Evolutionary conservation across 2,329 filamentous ascomycete genomes (phyloP), one percentile per base, ranked within the genome.

Genomic region (Paecilomyces fulvus): DNA sequence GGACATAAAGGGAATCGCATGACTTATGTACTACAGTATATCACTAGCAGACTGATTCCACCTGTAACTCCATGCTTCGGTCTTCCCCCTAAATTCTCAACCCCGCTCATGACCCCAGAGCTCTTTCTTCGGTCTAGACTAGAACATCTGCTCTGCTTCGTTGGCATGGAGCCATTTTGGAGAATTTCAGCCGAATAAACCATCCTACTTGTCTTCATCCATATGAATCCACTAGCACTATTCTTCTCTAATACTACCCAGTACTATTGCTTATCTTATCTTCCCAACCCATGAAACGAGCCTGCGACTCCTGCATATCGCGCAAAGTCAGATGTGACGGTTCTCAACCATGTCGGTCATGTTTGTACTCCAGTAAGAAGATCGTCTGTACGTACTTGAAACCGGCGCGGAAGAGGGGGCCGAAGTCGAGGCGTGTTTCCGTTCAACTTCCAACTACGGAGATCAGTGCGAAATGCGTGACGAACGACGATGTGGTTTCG

Each of bases 271-370:
- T 43, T n/a, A 9, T 17, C 9, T 43, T 17, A n/a, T 8, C 37
- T 43, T 46, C 49, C n/a, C 51, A 50, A 54, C 54, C 62, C 37
- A 62, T 62, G 21, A 69, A 68, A 63, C 59, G 64, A 58, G 66
- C 67, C 48, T 69, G 66, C 50, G 67, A 70, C 58, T 57, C 52
- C 25, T 70, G 65, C 25, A 70, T 69, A 43, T 60, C 60, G 43
- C 64, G 67, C 31, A 69, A 70, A 60, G 62, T 70, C 11, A 67
- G 65, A 52, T 69, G 64, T 56, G 64, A 59, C 51, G 66, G 66
- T 23, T 56, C 64, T 33, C 66, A 57, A 61, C 66, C 66, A 21
- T 70, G 67, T 55, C 57, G 63, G 51, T 66, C 65, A 14, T 69
- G 67, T 49, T 58, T 58, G 12, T 50, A 59, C 28, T 59, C 62